phyloP scores from a whole-genome alignment of 1,284 basidiomycete genomes.

The Earliella scabrosa region DNA sequence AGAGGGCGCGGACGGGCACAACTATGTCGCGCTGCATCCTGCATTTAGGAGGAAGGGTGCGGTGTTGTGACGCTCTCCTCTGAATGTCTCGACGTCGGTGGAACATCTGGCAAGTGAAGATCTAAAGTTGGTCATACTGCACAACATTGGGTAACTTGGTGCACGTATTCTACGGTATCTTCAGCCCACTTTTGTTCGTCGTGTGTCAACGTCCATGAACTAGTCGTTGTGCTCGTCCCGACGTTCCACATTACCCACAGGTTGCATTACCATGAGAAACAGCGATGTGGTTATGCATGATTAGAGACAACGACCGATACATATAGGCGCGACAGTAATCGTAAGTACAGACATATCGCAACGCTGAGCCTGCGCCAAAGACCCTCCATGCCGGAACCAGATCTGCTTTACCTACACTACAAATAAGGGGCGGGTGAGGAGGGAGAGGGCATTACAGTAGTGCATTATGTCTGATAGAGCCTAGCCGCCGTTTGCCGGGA shows the following conservation, averaged over 20 bases:
- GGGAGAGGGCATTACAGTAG: conserved; percentile 25
- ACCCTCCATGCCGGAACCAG: conserved; percentile 11
- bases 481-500: conserved; percentile 51
- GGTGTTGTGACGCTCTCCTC: too few species aligned
- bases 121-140: too few species aligned
- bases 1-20: conserved; percentile 33
- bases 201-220: too few species aligned
- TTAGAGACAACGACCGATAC: conserved; percentile 18
- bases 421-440: conserved; percentile 10
- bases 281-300: background rate
- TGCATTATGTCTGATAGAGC: conserved; percentile 27
- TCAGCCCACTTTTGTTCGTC: too few species aligned
- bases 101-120: too few species aligned
- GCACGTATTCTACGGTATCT: too few species aligned
- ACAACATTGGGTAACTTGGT: too few species aligned
- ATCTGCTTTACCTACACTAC: conserved; percentile 18
- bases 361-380: conserved; percentile 20
- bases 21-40: conserved; percentile 51
- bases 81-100: too few species aligned
- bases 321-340: conserved; percentile 27
- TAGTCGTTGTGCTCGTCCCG: too few species aligned
- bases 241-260: too few species aligned
- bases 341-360: conserved; percentile 29
- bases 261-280: too few species aligned
- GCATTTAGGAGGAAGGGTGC: conserved; percentile 17